These are phyloP conservation scores for Apophysomyces elegans DNA, from an alignment of 371 early-diverging fungal genomes.

Conservation along the genomic window DNA sequence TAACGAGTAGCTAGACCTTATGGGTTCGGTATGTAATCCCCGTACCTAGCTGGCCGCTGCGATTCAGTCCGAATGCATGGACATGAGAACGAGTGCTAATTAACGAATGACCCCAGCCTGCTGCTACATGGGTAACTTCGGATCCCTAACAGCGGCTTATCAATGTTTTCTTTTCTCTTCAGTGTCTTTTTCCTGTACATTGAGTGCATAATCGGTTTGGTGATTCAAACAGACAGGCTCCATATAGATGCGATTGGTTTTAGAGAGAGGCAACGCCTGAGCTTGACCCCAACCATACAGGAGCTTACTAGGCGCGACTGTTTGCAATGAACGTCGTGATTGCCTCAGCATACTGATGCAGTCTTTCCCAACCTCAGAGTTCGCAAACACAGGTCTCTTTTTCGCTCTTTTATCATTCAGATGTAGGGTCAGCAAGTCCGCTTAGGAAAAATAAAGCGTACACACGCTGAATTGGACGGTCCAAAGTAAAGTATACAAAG, in stretches of 20 bases:
- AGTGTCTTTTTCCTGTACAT: slow-evolving; percentile 27
- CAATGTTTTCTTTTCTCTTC: slow-evolving; percentile 6
- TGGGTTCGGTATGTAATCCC: slow-evolving; percentile 1
- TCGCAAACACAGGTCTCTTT: too few species aligned
- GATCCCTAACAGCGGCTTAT: slow-evolving; percentile 1
- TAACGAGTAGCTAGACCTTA: not conserved
- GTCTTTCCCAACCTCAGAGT: not conserved
- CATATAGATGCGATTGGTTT: slow-evolving; percentile 22
- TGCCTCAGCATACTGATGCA: not conserved
- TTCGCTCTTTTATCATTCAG: too few species aligned
- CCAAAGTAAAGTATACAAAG: too few species aligned
- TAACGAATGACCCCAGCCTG: slow-evolving; percentile 55
- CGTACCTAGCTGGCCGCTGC: slow-evolving; percentile 45
- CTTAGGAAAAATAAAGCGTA: too few species aligned
- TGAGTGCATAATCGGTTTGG: slow-evolving; percentile 42
- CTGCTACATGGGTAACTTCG: slow-evolving; percentile 37
- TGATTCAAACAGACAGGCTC: slow-evolving; percentile 29
- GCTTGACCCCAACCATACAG: slow-evolving; percentile 52
- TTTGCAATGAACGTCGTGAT: not conserved
- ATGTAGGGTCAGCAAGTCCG: too few species aligned
- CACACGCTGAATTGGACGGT: too few species aligned
- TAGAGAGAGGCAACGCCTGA: slow-evolving; percentile 35
- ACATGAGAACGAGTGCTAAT: slow-evolving; percentile 28
- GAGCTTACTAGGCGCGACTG: not conserved
- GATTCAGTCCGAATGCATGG: slow-evolving; percentile 46